Evolutionary conservation across 768 basidiomycete genomes (phyloP).

Genomic region (Daedaleopsis sinensis): DNA sequence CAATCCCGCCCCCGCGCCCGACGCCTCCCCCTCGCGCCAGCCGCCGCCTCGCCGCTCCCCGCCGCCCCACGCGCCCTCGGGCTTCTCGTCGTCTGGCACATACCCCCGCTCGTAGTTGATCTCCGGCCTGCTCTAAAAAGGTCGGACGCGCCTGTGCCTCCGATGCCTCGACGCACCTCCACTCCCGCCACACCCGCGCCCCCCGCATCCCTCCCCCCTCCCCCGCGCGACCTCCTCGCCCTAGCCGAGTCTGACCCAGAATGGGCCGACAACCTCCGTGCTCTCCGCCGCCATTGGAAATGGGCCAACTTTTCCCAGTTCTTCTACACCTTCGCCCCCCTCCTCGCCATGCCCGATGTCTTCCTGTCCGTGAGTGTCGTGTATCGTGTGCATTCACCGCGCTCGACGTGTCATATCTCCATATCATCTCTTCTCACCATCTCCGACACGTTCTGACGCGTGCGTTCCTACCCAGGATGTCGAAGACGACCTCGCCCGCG

Average conservation of each 20-base stretch:
- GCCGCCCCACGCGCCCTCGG: neutral
- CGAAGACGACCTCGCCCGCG: constrained; percentile 72
- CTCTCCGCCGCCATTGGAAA: constrained; percentile 83
- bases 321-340: constrained; percentile 78
- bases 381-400: neutral
- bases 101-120: constrained; percentile 22
- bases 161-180: constrained; percentile 38
- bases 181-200: constrained; percentile 30
- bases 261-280: constrained; percentile 40
- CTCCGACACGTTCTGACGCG: constrained; percentile 13
- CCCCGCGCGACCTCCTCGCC: constrained; percentile 19
- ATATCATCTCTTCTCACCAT: neutral
- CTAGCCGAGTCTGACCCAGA: constrained; percentile 27
- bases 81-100: constrained; percentile 11
- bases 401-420: constrained; percentile 8
- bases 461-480: constrained; percentile 56
- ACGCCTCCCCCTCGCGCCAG: neutral
- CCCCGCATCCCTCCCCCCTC: constrained; percentile 22
- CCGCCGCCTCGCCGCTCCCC: neutral
- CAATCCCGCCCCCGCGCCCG: neutral
- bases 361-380: constrained; percentile 56
- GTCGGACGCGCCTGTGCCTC: constrained; percentile 30
- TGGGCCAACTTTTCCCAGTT: constrained; percentile 94
- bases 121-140: constrained; percentile 35
- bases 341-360: constrained; percentile 74